Percentiles rank a stretch among this genome's conserved stretches.
Conservation (phyloP, 2,329 filamentous ascomycete species). For the Clarireedia homoeocarpa region DNA sequence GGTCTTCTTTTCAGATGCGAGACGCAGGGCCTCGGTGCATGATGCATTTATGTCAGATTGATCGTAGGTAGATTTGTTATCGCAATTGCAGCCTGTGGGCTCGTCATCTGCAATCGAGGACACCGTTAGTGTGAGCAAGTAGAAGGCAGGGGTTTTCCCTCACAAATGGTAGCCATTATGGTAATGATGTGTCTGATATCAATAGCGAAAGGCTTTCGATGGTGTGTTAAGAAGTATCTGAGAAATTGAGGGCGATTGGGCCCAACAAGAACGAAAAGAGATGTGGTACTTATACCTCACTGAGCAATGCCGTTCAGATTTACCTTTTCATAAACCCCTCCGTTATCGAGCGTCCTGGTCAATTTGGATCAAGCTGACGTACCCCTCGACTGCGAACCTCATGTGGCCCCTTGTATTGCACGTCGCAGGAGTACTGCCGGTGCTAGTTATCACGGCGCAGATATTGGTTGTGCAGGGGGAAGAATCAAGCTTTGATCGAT, state of each 20-base stretch:
- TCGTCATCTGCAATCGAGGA: constrained; percentile 13
- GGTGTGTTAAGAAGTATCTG: too few relatives aligned
- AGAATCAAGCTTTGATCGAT: constrained; percentile 1
- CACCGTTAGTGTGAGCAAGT: not conserved
- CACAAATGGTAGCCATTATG: constrained; percentile 7
- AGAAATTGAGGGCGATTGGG: not conserved
- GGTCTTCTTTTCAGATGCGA: constrained; percentile 22
- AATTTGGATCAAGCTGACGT: not conserved
- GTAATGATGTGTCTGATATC: not conserved
- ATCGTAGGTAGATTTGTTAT: constrained; percentile 21
- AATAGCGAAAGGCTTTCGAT: not conserved
- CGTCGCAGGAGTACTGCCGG: not conserved
- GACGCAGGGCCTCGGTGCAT: constrained; percentile 20
- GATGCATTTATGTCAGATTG: constrained; percentile 21
- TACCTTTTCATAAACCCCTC: not conserved
- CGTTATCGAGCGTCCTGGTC: not conserved
- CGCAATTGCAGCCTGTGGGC: constrained; percentile 20
- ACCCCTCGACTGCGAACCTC: not conserved
- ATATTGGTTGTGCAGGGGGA: not conserved
- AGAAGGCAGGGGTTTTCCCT: not conserved
- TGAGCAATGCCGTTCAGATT: not conserved
- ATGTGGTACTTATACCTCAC: not conserved
- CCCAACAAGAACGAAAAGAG: not conserved
- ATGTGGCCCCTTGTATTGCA: not conserved
- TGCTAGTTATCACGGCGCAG: not conserved